Base-by-base conservation (phyloP, 257 asterid genomes). In the Penstemon eatonii region DNA sequence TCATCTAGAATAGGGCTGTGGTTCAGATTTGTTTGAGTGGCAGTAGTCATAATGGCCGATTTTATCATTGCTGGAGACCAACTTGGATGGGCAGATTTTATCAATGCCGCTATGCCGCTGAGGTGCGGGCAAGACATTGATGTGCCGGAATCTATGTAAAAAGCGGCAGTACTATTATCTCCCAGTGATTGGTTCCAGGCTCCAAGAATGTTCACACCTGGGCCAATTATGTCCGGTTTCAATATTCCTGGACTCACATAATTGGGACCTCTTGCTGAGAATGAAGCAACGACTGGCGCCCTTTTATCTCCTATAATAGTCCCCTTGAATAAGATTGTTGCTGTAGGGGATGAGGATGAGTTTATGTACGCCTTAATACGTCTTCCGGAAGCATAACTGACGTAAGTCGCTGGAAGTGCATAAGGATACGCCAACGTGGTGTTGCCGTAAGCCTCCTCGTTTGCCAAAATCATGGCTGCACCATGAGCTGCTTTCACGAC, bases 181-280 rank as follows among this genome's bases (percentile, higher is more conserved):
- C 18, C 18, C 18, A 15, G 18, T 15, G 18, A 15, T 50, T 58
- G 18, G 43, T 57, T 56, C 86, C 85, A 88, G 4, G 88, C 84
- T 1, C 86, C 88, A 0, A 85, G 68, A 54, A 88, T 80, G 61
- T 81, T 84, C 45, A 68, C 81, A 0, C 91, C 94, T 0, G 94
- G 96, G 50, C 89, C 89, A 3, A 86, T 42, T 3, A 88, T 80
- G 36, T 88, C 93, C 0, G 91, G 96, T 53, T 88, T 88, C 19
- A 88, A 54, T 44, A 88, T 86, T 0, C 93, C 90, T 0, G 60
- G 86, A 49, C 83, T 82, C 0, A 11, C n/a, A 0, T 0, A 0
- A 41, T 50, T 80, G 0, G 93, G 93, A 1, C 91, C 96, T 5
- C 89, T 61, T 3, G 89, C 56, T 0, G 95, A 87, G 58, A 81